Conservation (phyloP, 179 eudicot genomes). For the Spergularia azorica region DNA sequence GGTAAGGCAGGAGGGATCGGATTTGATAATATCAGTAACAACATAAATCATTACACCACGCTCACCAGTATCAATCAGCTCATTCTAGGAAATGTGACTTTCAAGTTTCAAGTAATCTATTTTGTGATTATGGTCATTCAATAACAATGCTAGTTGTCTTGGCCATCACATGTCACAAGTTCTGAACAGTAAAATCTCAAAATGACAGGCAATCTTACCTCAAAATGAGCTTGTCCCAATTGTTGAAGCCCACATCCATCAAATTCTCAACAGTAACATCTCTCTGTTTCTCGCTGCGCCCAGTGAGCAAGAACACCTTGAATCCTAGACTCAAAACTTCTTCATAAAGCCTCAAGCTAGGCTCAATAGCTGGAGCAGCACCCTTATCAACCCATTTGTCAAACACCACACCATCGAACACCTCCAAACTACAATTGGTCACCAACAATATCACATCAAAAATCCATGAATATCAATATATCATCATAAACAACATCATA, state of each 20-base stretch:
- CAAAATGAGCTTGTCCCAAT: slow-evolving; percentile 81
- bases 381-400: slow-evolving; percentile 84
- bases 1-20: no score
- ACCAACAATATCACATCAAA: slow-evolving; percentile 28
- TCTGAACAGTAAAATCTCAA: no score
- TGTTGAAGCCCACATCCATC: slow-evolving; percentile 62
- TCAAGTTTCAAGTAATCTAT: neutral
- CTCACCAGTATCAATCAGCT: no score
- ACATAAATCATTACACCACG: no score
- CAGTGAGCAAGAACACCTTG: slow-evolving; percentile 78
- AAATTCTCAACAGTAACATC: slow-evolving; percentile 67
- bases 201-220: no score
- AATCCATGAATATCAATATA: slow-evolving; percentile 16
- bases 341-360: slow-evolving; percentile 78
- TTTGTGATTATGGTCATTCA: neutral
- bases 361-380: slow-evolving; percentile 56
- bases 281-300: slow-evolving; percentile 67
- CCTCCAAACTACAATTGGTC: slow-evolving; percentile 63
- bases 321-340: slow-evolving; percentile 68
- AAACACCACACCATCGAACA: slow-evolving; percentile 58
- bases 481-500: neutral
- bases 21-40: no score
- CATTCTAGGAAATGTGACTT: neutral
- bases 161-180: neutral
- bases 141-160: neutral